These are phyloP conservation scores for Cochlearia excelsa DNA, from an alignment of 345 rosid genomes.

Conservation along the genomic window DNA sequence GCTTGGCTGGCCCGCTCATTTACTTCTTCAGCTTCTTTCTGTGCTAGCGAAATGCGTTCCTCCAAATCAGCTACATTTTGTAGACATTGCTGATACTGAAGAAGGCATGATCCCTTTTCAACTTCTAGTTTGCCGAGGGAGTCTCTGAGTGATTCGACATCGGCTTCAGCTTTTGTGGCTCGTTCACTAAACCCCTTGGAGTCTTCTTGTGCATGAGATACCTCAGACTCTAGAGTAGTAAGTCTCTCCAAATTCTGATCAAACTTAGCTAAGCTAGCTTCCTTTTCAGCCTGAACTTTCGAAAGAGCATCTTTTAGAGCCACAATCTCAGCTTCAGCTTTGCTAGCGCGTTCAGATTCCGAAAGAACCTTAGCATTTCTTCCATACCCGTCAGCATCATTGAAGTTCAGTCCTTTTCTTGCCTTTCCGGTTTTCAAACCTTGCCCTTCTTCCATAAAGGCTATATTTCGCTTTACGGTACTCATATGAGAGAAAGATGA, in stretches of 20 bases:
- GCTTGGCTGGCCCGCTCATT: constrained; percentile 59
- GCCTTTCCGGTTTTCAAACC: constrained; percentile 53
- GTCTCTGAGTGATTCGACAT: constrained; percentile 64
- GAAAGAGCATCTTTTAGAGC: constrained; percentile 72
- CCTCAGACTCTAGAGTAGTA: constrained; percentile 65
- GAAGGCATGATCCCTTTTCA: constrained; percentile 60
- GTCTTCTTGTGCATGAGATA: constrained; percentile 65
- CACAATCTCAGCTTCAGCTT: constrained; percentile 72
- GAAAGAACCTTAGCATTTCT: constrained; percentile 44
- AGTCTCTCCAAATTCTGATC: constrained; percentile 69
- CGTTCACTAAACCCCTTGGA: constrained; percentile 56
- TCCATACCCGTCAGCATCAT: constrained; percentile 50
- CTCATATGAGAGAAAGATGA: constrained; percentile 43
- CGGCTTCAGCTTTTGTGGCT: constrained; percentile 76
- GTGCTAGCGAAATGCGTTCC: constrained; percentile 47
- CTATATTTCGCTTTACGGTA: constrained; percentile 56
- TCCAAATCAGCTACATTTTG: constrained; percentile 63
- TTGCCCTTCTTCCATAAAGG: constrained; percentile 62
- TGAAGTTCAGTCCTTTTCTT: constrained; percentile 75
- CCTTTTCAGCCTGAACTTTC: constrained; percentile 86
- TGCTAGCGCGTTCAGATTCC: constrained; percentile 57
- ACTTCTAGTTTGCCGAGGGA: constrained; percentile 53
- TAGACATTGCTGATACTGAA: constrained; percentile 69
- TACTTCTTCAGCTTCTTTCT: constrained; percentile 59
- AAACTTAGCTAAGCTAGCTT: constrained; percentile 67